phyloP scores from a whole-genome alignment of 371 early-diverging fungal species.

The Mortierella sp. region DNA sequence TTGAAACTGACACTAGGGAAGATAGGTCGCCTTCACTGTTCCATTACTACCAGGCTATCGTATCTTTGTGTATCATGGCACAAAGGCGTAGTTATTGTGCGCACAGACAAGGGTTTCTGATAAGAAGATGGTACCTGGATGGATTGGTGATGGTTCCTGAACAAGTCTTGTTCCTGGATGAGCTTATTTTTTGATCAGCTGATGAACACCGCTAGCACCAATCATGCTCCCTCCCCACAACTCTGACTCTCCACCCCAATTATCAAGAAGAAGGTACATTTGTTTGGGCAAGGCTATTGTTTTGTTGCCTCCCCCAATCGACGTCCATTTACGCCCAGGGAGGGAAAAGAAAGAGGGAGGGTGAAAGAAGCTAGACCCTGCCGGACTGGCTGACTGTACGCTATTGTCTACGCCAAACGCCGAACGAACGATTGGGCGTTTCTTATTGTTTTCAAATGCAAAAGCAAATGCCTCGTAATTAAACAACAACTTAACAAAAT shows the following conservation, averaged over 20 bases:
- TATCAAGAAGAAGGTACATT: not conserved
- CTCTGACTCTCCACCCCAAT: not conserved
- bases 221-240: not conserved
- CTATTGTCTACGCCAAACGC: not conserved
- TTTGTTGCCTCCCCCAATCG: not conserved
- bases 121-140: not conserved
- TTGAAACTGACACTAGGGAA: too few relatives aligned
- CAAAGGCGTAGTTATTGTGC: not conserved
- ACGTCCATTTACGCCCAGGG: not conserved
- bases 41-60: too few relatives aligned
- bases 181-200: not conserved
- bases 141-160: not conserved
- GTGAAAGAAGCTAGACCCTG: not conserved
- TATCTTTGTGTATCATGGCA: not conserved
- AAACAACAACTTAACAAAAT: too few relatives aligned
- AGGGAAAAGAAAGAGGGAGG: not conserved
- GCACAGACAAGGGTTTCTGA: conserved; percentile 10
- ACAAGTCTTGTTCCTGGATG: not conserved
- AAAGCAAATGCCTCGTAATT: not conserved
- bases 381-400: not conserved
- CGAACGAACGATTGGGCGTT: not conserved
- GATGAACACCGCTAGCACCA: not conserved
- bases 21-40: too few relatives aligned
- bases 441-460: not conserved
- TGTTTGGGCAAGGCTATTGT: not conserved